Base-by-base conservation (phyloP, 148 eudicot species). In the Rhododendron ferrugineum region DNA sequence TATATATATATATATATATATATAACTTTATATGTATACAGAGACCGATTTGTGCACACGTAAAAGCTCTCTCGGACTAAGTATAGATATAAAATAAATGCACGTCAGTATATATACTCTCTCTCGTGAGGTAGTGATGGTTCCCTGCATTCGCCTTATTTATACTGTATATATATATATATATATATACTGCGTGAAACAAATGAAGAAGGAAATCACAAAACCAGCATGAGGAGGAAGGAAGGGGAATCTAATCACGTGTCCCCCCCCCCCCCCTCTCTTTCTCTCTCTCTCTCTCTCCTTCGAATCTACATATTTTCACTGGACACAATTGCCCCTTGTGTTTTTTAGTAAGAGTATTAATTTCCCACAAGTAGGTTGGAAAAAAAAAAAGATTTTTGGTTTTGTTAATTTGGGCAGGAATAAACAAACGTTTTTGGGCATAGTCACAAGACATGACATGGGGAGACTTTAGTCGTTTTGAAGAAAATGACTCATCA, bases 191-290 rank as follows among this genome's bases (percentile, higher is more conserved):
- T 56, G 49, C 54, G 9, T 6, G 76, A 44, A 47, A n/a, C 60
- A 60, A 84, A 62, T 26, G 74, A 85, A 81, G 66, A 54, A 54
- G 47, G 23, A 2, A 60, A 46, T 40, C 79, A 36, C 79, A 36
- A 47, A 62, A 62, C 52, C 20, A 78, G 87, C 52, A 14, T 4
- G 75, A 70, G 75, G 37, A 70, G 37, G 40, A 5, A 15, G 75
- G 22, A 49, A 66, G 50, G 42, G 80, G 84, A 85, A 85, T 85
- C 80, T 37, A 28, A 22, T 85, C 87, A 85, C 87, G 72, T 81
- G 87, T 9, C 73, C 36, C 44, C 0, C 44, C 44, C 44, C 42
- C 5, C 40, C 0, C 37, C 0, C 42, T 5, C 42, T 37, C 42
- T 36, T 5, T 36, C 37, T 5, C 40, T 6, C 42, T 6, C 42